Conservation (phyloP, 495 filamentous ascomycete species). For the Penicillium soppii region DNA sequence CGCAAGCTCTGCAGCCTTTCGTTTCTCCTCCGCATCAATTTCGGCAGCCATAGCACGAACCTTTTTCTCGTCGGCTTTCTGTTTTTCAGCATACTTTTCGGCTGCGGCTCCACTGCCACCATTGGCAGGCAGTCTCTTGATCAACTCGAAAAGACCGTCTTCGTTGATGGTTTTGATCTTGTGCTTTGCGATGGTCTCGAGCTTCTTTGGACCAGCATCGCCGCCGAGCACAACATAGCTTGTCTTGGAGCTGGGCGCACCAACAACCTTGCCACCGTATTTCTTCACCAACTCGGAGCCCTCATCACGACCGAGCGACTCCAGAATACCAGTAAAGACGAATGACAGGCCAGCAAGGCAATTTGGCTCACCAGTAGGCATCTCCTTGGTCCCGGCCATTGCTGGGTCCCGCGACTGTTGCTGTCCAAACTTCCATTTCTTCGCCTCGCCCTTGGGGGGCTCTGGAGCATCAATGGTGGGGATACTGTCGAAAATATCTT, state of each 20-base stretch:
- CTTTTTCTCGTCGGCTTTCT: constrained; percentile 76
- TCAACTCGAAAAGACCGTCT: constrained; percentile 85
- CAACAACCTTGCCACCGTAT: constrained; percentile 87
- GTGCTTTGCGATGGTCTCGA: constrained; percentile 76
- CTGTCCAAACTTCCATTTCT: constrained; percentile 71
- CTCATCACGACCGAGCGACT: constrained; percentile 78
- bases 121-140: constrained; percentile 76
- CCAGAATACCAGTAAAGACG: constrained; percentile 91
- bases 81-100: constrained; percentile 76
- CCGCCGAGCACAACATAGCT: constrained; percentile 87
- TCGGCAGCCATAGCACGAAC: constrained; percentile 72
- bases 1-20: constrained; percentile 38
- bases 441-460: constrained; percentile 62
- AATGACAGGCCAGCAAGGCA: constrained; percentile 92
- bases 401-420: constrained; percentile 58
- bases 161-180: constrained; percentile 90
- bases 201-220: constrained; percentile 91
- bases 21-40: constrained; percentile 67
- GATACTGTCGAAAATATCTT: constrained; percentile 85
- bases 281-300: constrained; percentile 85
- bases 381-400: constrained; percentile 61
- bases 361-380: constrained; percentile 82
- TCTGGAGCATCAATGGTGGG: constrained; percentile 78
- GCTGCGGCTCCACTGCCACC: constrained; percentile 89
- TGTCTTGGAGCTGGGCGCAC: constrained; percentile 86